A percentile compares a stretch with the other conserved stretches of the same genome.
Conservation (phyloP, 2,329 filamentous ascomycete genomes). For the Stemphylium beticola region DNA sequence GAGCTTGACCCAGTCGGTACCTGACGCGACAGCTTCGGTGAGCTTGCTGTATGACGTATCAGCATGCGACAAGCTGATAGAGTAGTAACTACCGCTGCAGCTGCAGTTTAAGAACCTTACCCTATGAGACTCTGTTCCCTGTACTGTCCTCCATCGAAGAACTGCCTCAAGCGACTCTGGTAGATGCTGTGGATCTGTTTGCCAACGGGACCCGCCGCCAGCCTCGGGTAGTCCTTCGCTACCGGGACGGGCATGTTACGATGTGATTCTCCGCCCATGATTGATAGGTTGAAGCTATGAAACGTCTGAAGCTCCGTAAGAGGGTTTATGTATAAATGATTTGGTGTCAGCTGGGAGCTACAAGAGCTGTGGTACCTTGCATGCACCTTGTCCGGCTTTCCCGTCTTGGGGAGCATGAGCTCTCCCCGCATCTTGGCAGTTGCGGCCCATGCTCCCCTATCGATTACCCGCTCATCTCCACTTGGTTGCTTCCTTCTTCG, state of each 20-base stretch:
- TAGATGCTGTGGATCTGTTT: conserved; percentile 79
- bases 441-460: conserved; percentile 17
- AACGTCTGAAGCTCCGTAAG: not conserved
- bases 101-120: conserved; percentile 53
- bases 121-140: conserved; percentile 74
- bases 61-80: conserved; percentile 9
- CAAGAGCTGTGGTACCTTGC: conserved; percentile 32
- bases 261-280: conserved; percentile 47
- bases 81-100: not conserved
- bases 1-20: conserved; percentile 79
- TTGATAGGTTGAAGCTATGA: conserved; percentile 5
- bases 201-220: conserved; percentile 46
- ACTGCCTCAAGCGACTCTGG: conserved; percentile 79
- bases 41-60: conserved; percentile 64
- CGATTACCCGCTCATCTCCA: conserved; percentile 13
- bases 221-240: conserved; percentile 41
- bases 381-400: conserved; percentile 13
- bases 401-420: conserved; percentile 19
- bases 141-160: conserved; percentile 76
- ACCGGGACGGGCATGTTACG: conserved; percentile 31
- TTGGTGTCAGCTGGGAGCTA: conserved; percentile 15
- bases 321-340: conserved; percentile 4
- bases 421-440: conserved; percentile 35
- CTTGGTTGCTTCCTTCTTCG: not conserved
- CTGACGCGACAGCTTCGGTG: conserved; percentile 70